Base-by-base conservation (phyloP, 805 yeast species). In the Barnettozyma sucrosica region DNA sequence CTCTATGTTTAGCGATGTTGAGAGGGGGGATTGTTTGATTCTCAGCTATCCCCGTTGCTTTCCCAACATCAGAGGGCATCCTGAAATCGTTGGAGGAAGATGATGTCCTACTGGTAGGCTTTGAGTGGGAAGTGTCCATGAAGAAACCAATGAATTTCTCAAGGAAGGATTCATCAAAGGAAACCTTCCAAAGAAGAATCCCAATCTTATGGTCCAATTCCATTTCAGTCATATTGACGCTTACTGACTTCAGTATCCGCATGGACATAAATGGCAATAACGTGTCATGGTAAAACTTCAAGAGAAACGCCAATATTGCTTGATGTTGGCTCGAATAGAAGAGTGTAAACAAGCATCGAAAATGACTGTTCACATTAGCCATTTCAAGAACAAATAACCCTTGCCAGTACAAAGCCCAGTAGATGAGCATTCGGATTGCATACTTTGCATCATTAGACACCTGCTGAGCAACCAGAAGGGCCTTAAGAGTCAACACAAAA, bases 401-500 rank as follows among this genome's bases (percentile, higher is more conserved):
- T 3, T 52, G 44, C 62, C 62, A 58, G 43, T 58, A 57, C 1
- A 47, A 23, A 8, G 51, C 18, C 62, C 62, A 58, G 43, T 53
- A 58, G 7, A 44, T 36, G n/a, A 54, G 41, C 7, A 52, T 23
- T 13, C 23, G 25, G 10, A 37, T 49, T 11, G 48, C 30, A 23
- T 41, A 38, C 16, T 34, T 45, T 3, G 24, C 33, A 19, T 33
- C 41, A 5, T 24, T 36, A 34, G 33, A 8, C 9, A 19, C 23
- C 19, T 20, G 42, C 5, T 39, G 45, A 10, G 41, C 16, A 13
- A 54, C 11, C 18, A 54, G 54, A 2, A 58, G 38, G 2, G 59
- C 30, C 34, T 56, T 55, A 34, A 58, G 41, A 2, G 63, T 59
- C 16, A 59, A 41, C 25, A 57, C 30, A 9, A 50, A 20, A 2